Evolutionary conservation across 75 land plant species (phyloP).

Genomic region (Cunninghamia lanceolata): DNA sequence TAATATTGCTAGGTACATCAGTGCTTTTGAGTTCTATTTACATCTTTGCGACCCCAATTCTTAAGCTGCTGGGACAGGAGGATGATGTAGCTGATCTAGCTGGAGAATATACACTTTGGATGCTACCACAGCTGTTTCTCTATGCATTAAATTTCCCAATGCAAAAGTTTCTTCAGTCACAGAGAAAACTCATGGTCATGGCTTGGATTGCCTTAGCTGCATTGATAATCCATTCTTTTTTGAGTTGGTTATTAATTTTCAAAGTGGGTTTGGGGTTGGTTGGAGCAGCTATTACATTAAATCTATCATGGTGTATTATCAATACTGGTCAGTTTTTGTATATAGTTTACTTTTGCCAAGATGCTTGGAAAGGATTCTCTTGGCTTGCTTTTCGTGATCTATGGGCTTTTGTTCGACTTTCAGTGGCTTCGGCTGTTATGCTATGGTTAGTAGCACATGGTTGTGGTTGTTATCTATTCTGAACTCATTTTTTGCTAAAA

Average conservation of each 20-base stretch:
- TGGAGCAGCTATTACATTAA: too few relatives aligned
- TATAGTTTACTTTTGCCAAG: too few relatives aligned
- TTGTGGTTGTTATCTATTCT: background rate
- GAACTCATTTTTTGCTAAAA: background rate
- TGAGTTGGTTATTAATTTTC: conserved; percentile 23
- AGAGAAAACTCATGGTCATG: conserved; percentile 58
- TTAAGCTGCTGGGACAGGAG: conserved; percentile 50
- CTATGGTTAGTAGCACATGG: conserved; percentile 41
- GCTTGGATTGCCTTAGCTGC: background rate
- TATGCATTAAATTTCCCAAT: conserved; percentile 64
- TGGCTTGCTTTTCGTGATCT: too few relatives aligned
- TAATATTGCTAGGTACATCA: conserved; percentile 39
- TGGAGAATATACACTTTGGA: conserved; percentile 18
- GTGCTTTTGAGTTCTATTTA: conserved; percentile 37
- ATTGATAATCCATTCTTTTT: background rate
- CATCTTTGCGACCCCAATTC: conserved; percentile 31
- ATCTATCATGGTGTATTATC: too few relatives aligned
- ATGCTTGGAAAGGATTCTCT: too few relatives aligned
- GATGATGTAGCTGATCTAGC: conserved; percentile 48
- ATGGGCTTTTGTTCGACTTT: too few relatives aligned
- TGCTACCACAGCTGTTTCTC: conserved; percentile 51
- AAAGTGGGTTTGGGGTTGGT: too few relatives aligned
- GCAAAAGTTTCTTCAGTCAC: conserved; percentile 79
- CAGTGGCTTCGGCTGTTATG: conserved; percentile 28
- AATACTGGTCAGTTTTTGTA: too few relatives aligned